Conservation (phyloP, 139 green algal species). For the Trebouxia sp. region DNA sequence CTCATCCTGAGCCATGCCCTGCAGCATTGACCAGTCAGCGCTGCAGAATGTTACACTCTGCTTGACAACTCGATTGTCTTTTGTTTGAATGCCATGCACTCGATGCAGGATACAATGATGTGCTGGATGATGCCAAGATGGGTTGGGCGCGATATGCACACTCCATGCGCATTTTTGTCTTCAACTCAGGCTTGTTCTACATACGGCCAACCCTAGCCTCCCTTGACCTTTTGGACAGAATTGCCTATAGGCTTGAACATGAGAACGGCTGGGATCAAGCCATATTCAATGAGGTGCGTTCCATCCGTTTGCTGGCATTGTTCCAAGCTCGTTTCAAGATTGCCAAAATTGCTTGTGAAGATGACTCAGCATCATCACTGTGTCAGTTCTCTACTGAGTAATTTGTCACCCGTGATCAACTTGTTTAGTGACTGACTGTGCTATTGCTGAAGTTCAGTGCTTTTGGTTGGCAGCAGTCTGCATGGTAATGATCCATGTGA, state of each 20-base stretch:
- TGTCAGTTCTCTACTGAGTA: too few species aligned
- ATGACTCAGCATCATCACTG: too few species aligned
- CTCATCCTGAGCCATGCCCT: too few species aligned
- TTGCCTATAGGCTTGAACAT: constrained; percentile 53
- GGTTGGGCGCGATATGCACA: constrained; percentile 82
- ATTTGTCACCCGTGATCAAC: too few species aligned
- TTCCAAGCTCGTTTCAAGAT: too few species aligned
- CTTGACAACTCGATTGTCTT: not conserved
- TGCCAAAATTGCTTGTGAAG: too few species aligned
- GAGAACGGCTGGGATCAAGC: constrained; percentile 69
- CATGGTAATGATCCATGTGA: too few species aligned
- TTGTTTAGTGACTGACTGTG: too few species aligned
- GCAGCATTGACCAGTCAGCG: too few species aligned
- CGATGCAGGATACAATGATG: constrained; percentile 86
- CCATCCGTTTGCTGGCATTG: too few species aligned
- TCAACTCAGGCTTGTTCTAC: constrained; percentile 70
- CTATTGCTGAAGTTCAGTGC: too few species aligned
- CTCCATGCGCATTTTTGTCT: constrained; percentile 77
- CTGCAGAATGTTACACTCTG: not conserved
- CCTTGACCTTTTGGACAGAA: constrained; percentile 60
- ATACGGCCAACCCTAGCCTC: constrained; percentile 53
- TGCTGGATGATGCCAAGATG: constrained; percentile 87
- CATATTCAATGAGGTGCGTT: constrained; percentile 58
- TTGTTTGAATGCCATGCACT: constrained; percentile 77
- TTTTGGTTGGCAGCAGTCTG: too few species aligned